Evolutionary conservation across 2,329 filamentous ascomycete species (phyloP).

Genomic region (Byssochlamys sp.): DNA sequence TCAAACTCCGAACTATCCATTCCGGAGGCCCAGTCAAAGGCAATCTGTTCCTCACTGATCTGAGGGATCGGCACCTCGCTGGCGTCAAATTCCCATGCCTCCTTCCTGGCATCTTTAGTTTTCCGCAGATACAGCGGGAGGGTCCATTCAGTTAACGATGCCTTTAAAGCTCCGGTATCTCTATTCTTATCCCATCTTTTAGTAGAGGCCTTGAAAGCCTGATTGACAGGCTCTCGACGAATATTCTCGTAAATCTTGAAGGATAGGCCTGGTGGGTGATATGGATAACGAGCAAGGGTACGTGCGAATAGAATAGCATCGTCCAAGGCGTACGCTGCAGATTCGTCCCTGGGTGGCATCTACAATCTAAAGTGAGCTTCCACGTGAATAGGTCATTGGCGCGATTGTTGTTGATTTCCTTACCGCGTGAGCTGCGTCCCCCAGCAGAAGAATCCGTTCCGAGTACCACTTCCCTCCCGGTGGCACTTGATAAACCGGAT

Average conservation of each 20-base stretch:
- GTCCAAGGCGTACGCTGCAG: conserved; percentile 36
- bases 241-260: conserved; percentile 32
- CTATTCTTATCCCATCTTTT: conserved; percentile 32
- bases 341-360: conserved; percentile 42
- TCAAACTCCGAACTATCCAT: not conserved
- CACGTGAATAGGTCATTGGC: not conserved
- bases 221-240: conserved; percentile 27
- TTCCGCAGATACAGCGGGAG: conserved; percentile 27
- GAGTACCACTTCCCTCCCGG: conserved; percentile 31
- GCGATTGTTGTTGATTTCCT: conserved; percentile 4
- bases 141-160: conserved; percentile 30
- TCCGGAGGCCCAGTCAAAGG: not conserved
- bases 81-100: conserved; percentile 30
- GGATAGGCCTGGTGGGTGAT: conserved; percentile 20
- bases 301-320: conserved; percentile 37
- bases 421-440: conserved; percentile 41
- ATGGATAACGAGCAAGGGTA: conserved; percentile 24
- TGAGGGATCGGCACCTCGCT: conserved; percentile 22
- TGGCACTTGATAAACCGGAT: conserved; percentile 35
- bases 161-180: conserved; percentile 28
- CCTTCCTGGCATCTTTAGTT: conserved; percentile 17
- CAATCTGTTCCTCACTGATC: not conserved
- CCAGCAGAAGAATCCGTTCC: conserved; percentile 33
- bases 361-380: conserved; percentile 9
- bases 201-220: conserved; percentile 30